Evolutionary conservation across 345 rosid genomes (phyloP).

Genomic region (Salix suchowensis): DNA sequence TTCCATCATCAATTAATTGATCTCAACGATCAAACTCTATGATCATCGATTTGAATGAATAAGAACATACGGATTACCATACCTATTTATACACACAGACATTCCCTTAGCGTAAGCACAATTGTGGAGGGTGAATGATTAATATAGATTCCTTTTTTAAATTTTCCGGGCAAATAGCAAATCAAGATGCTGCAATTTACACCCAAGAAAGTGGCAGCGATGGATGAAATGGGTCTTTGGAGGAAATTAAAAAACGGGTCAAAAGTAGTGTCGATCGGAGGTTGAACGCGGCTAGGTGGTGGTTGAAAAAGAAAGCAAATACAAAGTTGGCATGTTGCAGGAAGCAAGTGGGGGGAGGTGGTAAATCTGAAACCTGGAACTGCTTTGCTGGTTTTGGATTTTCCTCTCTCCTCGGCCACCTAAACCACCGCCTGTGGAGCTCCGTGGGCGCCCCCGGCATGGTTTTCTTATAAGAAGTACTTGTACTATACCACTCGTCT

Average conservation of each 20-base stretch:
- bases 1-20: too few species aligned
- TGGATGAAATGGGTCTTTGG: neutral
- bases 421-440: neutral
- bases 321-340: neutral
- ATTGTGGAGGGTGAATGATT: neutral
- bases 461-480: neutral
- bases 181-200: too few species aligned
- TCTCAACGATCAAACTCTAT: too few species aligned
- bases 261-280: neutral
- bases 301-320: neutral
- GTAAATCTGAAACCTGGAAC: neutral
- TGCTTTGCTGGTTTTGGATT: neutral
- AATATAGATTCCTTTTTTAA: neutral
- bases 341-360: neutral
- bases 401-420: neutral
- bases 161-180: too few species aligned
- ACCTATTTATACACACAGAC: neutral
- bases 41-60: too few species aligned
- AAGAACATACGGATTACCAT: neutral
- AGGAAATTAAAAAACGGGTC: neutral
- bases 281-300: neutral
- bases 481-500: neutral
- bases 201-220: too few species aligned
- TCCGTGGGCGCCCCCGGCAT: neutral
- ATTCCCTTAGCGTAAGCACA: neutral